Base-by-base conservation (phyloP, 2,329 filamentous ascomycete species). In the Botrytis porri region DNA sequence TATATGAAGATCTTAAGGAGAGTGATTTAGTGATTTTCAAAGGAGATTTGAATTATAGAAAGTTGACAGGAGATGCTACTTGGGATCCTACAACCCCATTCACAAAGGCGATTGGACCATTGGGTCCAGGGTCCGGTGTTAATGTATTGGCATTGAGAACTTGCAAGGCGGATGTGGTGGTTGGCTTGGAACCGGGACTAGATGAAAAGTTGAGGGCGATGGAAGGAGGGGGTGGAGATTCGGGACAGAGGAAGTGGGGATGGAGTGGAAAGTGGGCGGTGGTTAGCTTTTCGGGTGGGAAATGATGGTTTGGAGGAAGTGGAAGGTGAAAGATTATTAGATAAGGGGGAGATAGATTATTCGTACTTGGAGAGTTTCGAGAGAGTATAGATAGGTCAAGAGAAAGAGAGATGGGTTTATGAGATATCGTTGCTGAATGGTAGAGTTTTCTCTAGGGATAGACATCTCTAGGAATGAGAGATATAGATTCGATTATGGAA, bases 201-300 rank as follows among this genome's bases (percentile, higher is more conserved):
- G 96, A 99, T 80, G 94, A 98, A 83, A 89, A 90, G 81, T 84
- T 98, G 70, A 89, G 87, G 77, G 85, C 87, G 14, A 87, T 84
- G 70, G 89, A 93, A 70, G 89, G 87, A 25, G 93, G 92, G 1
- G 93, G 92, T 5, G 92, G 90, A 25, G 90, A 94, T 75, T 73
- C 77, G 65, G 80, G 79, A 39, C 87, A 89, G 37, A 87, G 96
- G 72, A 92, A 93, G 82, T 98, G 95, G 95, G 95, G 94, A 0
- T 98, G 95, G 95, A 92, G 89, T 80, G 95, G 95, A 60, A 98
- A 98, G 83, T 98, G 93, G 93, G 95, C 95, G 9, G 94, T 98
- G n/a, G 90, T 97, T 7, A 94, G 93, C 43, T 94, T 95, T 79
- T 94, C 88, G 63, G 87, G 91, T 77, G 92, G 92, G 0, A 92